Conservation (phyloP, 176 grass and related monocot species). For the Thalia dealbata region DNA sequence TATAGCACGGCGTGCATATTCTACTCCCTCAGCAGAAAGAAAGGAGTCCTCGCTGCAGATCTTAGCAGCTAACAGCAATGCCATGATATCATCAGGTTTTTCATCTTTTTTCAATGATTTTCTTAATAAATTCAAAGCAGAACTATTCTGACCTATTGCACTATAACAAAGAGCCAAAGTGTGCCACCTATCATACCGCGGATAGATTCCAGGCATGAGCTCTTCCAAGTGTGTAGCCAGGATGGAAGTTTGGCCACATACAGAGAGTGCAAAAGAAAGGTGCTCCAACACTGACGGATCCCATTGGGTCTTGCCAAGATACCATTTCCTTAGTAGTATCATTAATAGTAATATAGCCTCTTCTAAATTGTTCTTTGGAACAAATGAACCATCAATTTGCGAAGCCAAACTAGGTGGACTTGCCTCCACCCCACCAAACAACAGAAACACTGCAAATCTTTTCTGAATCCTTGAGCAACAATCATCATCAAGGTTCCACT, state of each 20-base stretch:
- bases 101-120: slow-evolving; percentile 76
- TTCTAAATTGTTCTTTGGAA: slow-evolving; percentile 91
- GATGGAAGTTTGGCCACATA: slow-evolving; percentile 70
- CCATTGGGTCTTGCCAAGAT: slow-evolving; percentile 73
- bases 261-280: slow-evolving; percentile 75
- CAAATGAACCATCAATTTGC: slow-evolving; percentile 78
- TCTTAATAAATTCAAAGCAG: slow-evolving; percentile 70
- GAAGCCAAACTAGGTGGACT: slow-evolving; percentile 64
- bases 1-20: slow-evolving; percentile 70
- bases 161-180: slow-evolving; percentile 72
- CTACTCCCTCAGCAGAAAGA: slow-evolving; percentile 72
- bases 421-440: slow-evolving; percentile 72
- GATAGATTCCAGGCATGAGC: slow-evolving; percentile 77
- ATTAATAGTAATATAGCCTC: slow-evolving; percentile 87
- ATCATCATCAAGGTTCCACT: slow-evolving; percentile 82
- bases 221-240: slow-evolving; percentile 72
- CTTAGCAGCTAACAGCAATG: slow-evolving; percentile 77
- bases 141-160: slow-evolving; percentile 42
- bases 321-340: slow-evolving; percentile 78
- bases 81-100: slow-evolving; percentile 56
- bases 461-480: slow-evolving; percentile 78
- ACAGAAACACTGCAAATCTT: slow-evolving; percentile 61
- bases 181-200: slow-evolving; percentile 75
- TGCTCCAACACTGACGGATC: slow-evolving; percentile 85
- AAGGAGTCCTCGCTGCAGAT: slow-evolving; percentile 50